These are phyloP conservation scores for Brassica balearica DNA, from an alignment of 441 rosid species.

Conservation along the genomic window DNA sequence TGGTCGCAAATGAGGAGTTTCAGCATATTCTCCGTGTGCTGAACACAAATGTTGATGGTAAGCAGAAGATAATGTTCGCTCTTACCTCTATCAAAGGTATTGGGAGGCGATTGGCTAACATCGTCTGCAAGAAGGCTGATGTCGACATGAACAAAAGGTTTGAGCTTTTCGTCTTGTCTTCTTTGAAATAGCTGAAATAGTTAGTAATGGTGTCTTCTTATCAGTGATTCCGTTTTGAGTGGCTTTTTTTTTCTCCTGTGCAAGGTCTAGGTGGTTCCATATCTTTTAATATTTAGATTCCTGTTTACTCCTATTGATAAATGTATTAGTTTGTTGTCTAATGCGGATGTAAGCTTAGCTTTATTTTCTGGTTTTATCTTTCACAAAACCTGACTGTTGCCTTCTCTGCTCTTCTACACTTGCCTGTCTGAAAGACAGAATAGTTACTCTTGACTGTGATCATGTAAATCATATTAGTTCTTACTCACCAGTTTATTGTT, in stretches of 20 bases:
- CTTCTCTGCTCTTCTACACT: too few relatives aligned
- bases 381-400: background rate
- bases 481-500: background rate
- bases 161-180: background rate
- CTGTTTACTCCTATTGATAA: background rate
- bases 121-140: constrained; percentile 93
- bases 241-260: background rate
- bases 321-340: background rate
- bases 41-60: constrained; percentile 91
- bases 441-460: background rate
- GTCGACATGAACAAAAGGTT: constrained; percentile 94
- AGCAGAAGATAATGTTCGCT: constrained; percentile 91
- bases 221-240: background rate
- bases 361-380: background rate
- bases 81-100: constrained; percentile 92
- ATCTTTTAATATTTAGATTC: background rate
- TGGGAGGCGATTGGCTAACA: constrained; percentile 87
- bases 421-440: background rate
- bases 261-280: background rate
- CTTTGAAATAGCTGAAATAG: background rate
- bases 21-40: constrained; percentile 93
- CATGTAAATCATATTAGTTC: background rate
- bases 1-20: constrained; percentile 82
- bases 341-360: background rate
- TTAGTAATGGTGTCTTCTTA: background rate